Evolutionary conservation across 2,329 filamentous ascomycete genomes (phyloP), one percentile per base, ranked within the genome.

Genomic region (Colletotrichum theobromicola): DNA sequence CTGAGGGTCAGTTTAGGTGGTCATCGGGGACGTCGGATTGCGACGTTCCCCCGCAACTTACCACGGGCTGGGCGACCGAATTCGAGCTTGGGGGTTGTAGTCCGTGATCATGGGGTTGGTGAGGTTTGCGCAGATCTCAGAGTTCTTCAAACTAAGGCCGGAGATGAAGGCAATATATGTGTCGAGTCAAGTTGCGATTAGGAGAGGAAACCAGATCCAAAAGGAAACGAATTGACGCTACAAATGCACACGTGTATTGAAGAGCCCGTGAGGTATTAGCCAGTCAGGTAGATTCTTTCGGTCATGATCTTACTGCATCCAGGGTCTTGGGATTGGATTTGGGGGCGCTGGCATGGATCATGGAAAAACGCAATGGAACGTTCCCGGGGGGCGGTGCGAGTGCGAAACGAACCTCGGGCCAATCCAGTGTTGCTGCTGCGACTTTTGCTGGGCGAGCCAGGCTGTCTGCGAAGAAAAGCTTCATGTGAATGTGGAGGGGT

Each of bases 401-500:
- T 24, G 13, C 30, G 67, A 50, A 50, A 50, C 58, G 67, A 70
- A 30, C 67, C 67, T 70, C 67, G 67, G 67, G 58, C 37, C 67
- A 69, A 50, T 62, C n/a, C 58, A 62, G 28, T 50, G 24, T n/a
- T 70, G n/a, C 18, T 18, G 15, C 24, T 26, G 24, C 66, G n/a
- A 67, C 53, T 46, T 21, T 46, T 42, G 37, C 63, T 55, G 42
- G 42, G 63, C 28, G 28, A 37, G 50, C n/a, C 42, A 50, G n/a
- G 42, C 42, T 50, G 42, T 50, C 26, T 60, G 53, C 34, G 26
- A 55, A 35, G 26, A 50, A 50, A 24, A 63, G 67, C 57, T 70
- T 70, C 67, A 70, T 70, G 67, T 70, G 67, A 70, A 62, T 63
- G 67, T 30, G 67, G 58, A 63, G 30, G 57, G 67, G 37, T 34